Evolutionary conservation across 2,329 filamentous ascomycete genomes (phyloP), one percentile per base, ranked within the genome.

Genomic region (Trematosphaeria pertusa): DNA sequence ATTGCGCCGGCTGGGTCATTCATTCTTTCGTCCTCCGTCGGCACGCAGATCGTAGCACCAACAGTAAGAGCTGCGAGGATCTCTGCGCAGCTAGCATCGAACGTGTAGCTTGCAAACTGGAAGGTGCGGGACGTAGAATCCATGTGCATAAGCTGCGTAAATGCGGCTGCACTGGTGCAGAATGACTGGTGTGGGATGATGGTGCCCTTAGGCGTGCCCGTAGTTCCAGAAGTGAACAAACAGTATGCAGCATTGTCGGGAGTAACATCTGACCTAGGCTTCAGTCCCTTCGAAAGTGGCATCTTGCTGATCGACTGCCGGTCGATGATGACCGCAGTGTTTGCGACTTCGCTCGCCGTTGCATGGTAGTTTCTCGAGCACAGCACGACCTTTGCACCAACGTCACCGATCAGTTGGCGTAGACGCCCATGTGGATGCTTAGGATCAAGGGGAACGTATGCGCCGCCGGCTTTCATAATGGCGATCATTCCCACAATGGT

Each of bases 181-280:
- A 88, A 73, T 0, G 83, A 79, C 0, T 75, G 72, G 57, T 89
- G 86, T 5, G 82, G 82, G 46, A 87, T 82, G 24, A 86, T 82
- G 8, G 85, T 81, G 2, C 83, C 85, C 46, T 84, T 83, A 0
- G 82, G 81, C 38, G 75, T 78, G 36, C 64, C 64, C 10, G 65
- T 71, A 17, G 62, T 69, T 11, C 65, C 65, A 15, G 67, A 71
- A 0, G 80, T 81, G 54, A 87, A 84, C 6, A 88, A 77, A 12
- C 85, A 76, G 57, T 85, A 88, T 0, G 84, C 84, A 4, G 78
- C 75, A 34, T 80, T 44, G 73, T 75, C 3, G 73, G 74, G 5
- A 62, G 65, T 19, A 65, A 60, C 62, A 64, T 64, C 22, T 69
- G 62, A 14, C 69, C 73, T 43, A 53, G 69, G 49, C 73, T 71